Conservation (phyloP, 1,284 basidiomycete species). For the Ceratorhiza oryzae-sativae region DNA sequence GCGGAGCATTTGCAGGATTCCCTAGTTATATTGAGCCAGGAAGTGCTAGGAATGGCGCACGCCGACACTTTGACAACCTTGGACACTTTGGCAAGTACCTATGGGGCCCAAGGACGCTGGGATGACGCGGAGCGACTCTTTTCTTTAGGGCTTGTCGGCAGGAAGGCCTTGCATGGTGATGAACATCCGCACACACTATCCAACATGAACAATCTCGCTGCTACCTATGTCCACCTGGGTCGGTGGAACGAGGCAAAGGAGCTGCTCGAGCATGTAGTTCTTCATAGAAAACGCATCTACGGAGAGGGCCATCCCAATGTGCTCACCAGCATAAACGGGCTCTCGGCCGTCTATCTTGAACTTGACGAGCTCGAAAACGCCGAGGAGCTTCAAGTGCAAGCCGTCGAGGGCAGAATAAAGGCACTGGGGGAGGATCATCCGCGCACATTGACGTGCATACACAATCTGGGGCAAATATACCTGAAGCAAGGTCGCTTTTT, state of each 20-base stretch:
- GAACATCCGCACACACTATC: conserved; percentile 14
- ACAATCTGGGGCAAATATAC: background rate
- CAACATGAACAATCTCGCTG: conserved; percentile 20
- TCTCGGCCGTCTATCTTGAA: background rate
- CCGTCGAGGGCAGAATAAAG: background rate
- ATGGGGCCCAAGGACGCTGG: background rate
- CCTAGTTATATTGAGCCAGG: background rate
- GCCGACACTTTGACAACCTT: conserved; percentile 4
- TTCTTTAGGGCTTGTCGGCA: background rate
- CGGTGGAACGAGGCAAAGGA: background rate
- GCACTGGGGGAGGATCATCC: conserved; percentile 15
- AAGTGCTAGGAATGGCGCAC: background rate
- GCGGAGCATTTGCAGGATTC: background rate
- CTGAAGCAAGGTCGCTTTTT: background rate
- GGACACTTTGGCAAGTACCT: background rate
- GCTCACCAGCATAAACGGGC: background rate
- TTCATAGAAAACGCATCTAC: background rate
- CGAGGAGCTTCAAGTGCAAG: background rate
- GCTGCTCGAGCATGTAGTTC: background rate
- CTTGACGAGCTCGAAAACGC: background rate
- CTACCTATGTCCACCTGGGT: background rate
- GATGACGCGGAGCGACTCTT: background rate
- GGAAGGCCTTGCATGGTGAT: conserved; percentile 8
- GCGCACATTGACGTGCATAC: conserved; percentile 1
- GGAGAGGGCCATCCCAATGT: conserved; percentile 22